Evolutionary conservation across 1,284 basidiomycete species (phyloP), one percentile per base, ranked within the genome.

Genomic region (Hemileia vastatrix): DNA sequence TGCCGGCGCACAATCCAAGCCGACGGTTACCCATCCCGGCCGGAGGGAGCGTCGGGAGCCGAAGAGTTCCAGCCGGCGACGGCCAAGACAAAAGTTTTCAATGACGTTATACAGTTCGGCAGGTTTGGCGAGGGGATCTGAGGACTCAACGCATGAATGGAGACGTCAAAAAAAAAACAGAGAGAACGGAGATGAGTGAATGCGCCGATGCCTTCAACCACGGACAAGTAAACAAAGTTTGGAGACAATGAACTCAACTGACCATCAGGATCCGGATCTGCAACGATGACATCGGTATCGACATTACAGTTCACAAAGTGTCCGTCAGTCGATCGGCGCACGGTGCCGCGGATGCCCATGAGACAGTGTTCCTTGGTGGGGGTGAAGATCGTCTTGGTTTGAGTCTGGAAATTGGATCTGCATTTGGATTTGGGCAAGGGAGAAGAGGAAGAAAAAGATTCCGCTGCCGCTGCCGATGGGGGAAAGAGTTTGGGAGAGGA

Each of bases 271-370:
- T 63, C 60, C 15, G 60, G 44, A 36, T 63, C 60, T 0, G 60
- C 44, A 32, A 63, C 60, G 24, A 63, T 55, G 33, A 63, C 60
- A 49, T 63, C 60, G 23, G 51, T 79, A 87, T 86, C 88, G 67
- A 98, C 86, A 76, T 99, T 99, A 76, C 94, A 97, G 76, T 98
- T 93, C 0, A 96, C 93, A 75, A 97, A 94, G 84, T 89, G 87
- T 63, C 84, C 86, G 75, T 99, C 94, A 1, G 87, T 91, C 19
- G 89, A 92, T 24, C 94, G 82, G 15, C 93, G 84, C 2, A 99
- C 94, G 0, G 94, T 98, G 1, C 94, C 94, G 36, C 90, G 84
- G 68, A 99, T 98, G n/a, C 95, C 95, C 83, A 98, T 96, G 49
- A 97, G 79, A 77, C 93, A 97, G 73, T 98, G 94, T 71, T 96